These are phyloP conservation scores for Daldinia childiae DNA, from an alignment of 495 filamentous ascomycete genomes.

Conservation along the genomic window DNA sequence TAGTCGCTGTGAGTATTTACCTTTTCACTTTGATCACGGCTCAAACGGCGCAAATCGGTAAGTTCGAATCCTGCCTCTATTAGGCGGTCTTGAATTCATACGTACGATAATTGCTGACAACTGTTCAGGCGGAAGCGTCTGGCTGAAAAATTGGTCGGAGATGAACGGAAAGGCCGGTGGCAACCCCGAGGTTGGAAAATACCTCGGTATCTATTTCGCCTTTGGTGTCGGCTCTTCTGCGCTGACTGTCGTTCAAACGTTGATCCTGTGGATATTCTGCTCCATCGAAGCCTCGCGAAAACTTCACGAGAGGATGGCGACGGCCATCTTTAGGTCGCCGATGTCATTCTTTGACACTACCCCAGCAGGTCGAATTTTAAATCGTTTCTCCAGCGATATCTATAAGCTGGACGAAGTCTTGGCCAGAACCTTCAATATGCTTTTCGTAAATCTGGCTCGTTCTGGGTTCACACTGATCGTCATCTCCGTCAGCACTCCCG, in stretches of 20 bases:
- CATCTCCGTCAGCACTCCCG: constrained; percentile 82
- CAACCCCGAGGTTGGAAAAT: constrained; percentile 84
- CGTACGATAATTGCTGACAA: constrained; percentile 6
- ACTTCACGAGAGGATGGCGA: constrained; percentile 97
- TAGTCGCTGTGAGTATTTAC: constrained; percentile 85
- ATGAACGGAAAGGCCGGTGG: constrained; percentile 69
- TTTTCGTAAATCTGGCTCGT: constrained; percentile 88
- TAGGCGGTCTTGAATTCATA: neutral
- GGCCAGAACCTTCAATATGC: constrained; percentile 90
- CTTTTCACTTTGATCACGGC: constrained; percentile 76
- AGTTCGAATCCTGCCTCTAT: constrained; percentile 43
- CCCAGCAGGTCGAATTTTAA: constrained; percentile 94
- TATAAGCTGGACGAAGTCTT: constrained; percentile 96
- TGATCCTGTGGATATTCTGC: constrained; percentile 99
- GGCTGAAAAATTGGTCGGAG: constrained; percentile 95
- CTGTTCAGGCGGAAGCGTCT: constrained; percentile 73
- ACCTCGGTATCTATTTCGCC: constrained; percentile 93
- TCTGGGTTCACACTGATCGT: constrained; percentile 88
- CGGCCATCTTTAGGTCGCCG: constrained; percentile 95
- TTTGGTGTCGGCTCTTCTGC: constrained; percentile 89
- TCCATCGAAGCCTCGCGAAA: constrained; percentile 98
- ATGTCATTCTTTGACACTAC: constrained; percentile 99
- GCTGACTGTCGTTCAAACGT: constrained; percentile 88
- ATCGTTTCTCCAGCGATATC: constrained; percentile 96
- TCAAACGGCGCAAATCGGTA: constrained; percentile 79